These are phyloP conservation scores for Craspedostauros australis DNA, from an alignment of 108 stramenopile genomes.

Conservation along the genomic window DNA sequence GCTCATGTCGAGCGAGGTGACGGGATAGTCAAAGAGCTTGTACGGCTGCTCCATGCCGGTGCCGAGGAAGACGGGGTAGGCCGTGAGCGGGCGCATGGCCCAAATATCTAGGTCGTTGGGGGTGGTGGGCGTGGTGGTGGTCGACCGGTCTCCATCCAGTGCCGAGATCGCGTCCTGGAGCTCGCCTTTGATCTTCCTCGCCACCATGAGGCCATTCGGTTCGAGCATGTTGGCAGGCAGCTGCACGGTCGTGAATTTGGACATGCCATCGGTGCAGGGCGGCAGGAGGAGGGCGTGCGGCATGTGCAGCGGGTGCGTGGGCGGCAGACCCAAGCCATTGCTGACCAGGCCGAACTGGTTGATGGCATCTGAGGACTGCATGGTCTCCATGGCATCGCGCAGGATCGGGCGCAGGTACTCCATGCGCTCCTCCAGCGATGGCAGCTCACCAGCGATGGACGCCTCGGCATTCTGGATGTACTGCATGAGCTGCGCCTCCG, in stretches of 20 bases:
- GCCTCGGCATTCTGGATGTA: conserved; percentile 69
- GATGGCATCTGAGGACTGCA: conserved; percentile 31
- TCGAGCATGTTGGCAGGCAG: conserved; percentile 75
- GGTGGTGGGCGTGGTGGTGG: too few relatives aligned
- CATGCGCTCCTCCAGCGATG: conserved; percentile 31
- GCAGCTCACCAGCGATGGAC: conserved; percentile 12
- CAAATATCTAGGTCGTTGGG: conserved; percentile 41
- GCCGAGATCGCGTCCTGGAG: conserved; percentile 17
- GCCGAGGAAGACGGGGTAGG: conserved; percentile 65
- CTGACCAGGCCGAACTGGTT: conserved; percentile 65
- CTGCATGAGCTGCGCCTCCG: conserved; percentile 51
- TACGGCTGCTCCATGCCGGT: conserved; percentile 49
- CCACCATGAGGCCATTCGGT: conserved; percentile 55
- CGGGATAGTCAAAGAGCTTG: conserved; percentile 44
- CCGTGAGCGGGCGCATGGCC: conserved; percentile 72
- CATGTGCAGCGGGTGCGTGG: conserved; percentile 61
- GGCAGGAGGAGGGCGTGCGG: conserved; percentile 38
- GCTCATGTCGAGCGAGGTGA: conserved; percentile 34
- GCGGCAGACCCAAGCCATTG: conserved; percentile 69
- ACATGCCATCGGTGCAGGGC: conserved; percentile 25
- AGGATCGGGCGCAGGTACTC: conserved; percentile 41
- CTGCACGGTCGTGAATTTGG: conserved; percentile 58
- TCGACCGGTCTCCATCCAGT: too few relatives aligned
- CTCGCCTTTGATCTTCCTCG: conserved; percentile 39
- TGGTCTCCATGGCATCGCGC: conserved; percentile 51